phyloP scores from a whole-genome alignment of 2,329 filamentous ascomycete genomes.

The Talaromyces piceae region DNA sequence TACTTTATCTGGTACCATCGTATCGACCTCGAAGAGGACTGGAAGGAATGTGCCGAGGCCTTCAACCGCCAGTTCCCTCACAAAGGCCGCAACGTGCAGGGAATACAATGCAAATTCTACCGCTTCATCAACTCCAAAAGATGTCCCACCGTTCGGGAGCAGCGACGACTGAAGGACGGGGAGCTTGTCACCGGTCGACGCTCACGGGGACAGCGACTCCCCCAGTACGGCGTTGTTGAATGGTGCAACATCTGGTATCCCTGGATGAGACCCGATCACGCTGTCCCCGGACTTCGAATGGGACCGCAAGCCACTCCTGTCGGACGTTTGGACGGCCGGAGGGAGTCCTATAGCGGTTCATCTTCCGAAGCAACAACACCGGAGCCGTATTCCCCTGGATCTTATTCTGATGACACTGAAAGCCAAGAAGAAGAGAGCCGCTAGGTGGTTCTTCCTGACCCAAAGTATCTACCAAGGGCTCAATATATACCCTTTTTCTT shows the following conservation, averaged over 20 bases:
- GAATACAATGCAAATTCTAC: slow-evolving; percentile 45
- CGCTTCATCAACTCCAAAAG: slow-evolving; percentile 40
- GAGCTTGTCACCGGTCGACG: slow-evolving; percentile 29
- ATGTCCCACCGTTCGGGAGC: slow-evolving; percentile 38
- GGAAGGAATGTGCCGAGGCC: slow-evolving; percentile 38
- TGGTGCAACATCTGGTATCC: slow-evolving; percentile 35
- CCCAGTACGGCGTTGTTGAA: slow-evolving; percentile 34
- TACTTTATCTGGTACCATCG: slow-evolving; percentile 46
- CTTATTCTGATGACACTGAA: slow-evolving; percentile 7
- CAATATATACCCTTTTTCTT: neutral
- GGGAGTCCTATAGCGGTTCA: neutral
- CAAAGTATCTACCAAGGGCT: neutral
- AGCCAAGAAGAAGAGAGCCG: slow-evolving; percentile 3
- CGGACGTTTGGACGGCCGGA: neutral
- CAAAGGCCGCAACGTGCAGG: slow-evolving; percentile 33
- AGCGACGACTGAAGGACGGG: slow-evolving; percentile 33
- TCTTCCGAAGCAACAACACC: slow-evolving; percentile 8
- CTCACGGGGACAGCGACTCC: slow-evolving; percentile 20
- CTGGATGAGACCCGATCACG: slow-evolving; percentile 34
- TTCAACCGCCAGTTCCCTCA: slow-evolving; percentile 39
- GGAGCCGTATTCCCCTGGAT: slow-evolving; percentile 9
- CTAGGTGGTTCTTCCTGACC: neutral
- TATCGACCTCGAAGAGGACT: slow-evolving; percentile 39
- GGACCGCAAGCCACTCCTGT: slow-evolving; percentile 7
- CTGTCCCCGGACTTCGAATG: slow-evolving; percentile 11